phyloP scores from a whole-genome alignment of 768 basidiomycete genomes.

The Mycena venus region DNA sequence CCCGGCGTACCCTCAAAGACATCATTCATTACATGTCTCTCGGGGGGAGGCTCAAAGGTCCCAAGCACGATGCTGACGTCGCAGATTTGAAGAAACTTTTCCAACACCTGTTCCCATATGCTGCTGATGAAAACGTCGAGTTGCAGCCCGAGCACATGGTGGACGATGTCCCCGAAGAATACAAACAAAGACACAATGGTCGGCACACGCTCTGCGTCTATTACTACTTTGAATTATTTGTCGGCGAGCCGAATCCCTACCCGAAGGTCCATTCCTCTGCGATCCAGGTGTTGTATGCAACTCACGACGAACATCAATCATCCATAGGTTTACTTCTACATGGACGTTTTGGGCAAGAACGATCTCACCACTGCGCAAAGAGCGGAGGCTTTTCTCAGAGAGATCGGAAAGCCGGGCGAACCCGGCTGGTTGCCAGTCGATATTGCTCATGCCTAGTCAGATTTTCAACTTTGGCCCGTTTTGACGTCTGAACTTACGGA shows the following conservation, averaged over 20 bases:
- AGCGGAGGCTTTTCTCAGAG: slow-evolving; percentile 28
- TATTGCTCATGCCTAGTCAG: slow-evolving; percentile 28
- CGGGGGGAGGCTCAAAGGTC: slow-evolving; percentile 27
- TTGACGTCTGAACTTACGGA: neutral
- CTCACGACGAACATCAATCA: neutral
- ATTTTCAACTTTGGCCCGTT: too few species aligned
- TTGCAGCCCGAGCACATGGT: slow-evolving; percentile 12
- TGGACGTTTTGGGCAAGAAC: slow-evolving; percentile 21
- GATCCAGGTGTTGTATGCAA: too few species aligned
- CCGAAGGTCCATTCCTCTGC: slow-evolving; percentile 1
- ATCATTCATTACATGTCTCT: slow-evolving; percentile 35
- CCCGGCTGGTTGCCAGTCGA: slow-evolving; percentile 32
- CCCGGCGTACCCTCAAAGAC: slow-evolving; percentile 30
- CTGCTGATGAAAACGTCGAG: slow-evolving; percentile 19
- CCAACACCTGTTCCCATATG: slow-evolving; percentile 32
- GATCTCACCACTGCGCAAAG: slow-evolving; percentile 4
- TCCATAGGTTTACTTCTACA: slow-evolving; percentile 13
- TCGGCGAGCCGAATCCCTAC: slow-evolving; percentile 3
- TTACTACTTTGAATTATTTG: slow-evolving; percentile 18
- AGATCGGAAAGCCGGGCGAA: slow-evolving; percentile 31
- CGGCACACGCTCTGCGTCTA: too few species aligned
- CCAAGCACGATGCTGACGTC: slow-evolving; percentile 23
- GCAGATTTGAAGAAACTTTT: slow-evolving; percentile 31
- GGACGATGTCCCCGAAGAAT: too few species aligned
- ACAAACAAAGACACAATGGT: too few species aligned